Evolutionary conservation across 176 grass and related monocot species (phyloP).

Genomic region (Ensete ventricosum): DNA sequence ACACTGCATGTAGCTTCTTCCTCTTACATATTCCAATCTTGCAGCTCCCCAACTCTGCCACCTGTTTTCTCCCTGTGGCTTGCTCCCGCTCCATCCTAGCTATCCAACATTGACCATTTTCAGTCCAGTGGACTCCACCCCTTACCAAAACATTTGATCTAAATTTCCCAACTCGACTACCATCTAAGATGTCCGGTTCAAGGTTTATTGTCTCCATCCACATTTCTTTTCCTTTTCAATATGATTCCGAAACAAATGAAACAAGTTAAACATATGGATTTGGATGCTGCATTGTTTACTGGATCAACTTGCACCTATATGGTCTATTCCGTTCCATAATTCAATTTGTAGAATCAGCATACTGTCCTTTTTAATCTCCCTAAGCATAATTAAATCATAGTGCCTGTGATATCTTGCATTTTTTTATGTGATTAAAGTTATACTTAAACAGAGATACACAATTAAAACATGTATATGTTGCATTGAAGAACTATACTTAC

Average conservation of each 20-base stretch:
- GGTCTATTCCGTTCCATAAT: too few species aligned
- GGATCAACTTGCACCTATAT: too few species aligned
- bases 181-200: neutral
- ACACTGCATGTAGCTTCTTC: too few species aligned
- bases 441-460: neutral
- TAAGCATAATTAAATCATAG: neutral
- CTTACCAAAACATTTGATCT: neutral
- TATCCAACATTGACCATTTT: neutral
- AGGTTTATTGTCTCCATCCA: neutral
- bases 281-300: too few species aligned
- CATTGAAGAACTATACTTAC: slow-evolving; percentile 40
- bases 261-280: neutral
- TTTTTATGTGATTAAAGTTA: neutral
- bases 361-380: too few species aligned
- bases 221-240: neutral
- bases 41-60: too few species aligned
- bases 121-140: neutral
- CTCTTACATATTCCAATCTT: too few species aligned
- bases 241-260: neutral
- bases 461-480: neutral
- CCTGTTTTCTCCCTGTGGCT: too few species aligned
- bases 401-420: neutral
- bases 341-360: too few species aligned
- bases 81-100: neutral
- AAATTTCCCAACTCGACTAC: neutral